Evolutionary conservation across 2,329 filamentous ascomycete genomes (phyloP).

Genomic region (Neopestalotiopsis clavispora): DNA sequence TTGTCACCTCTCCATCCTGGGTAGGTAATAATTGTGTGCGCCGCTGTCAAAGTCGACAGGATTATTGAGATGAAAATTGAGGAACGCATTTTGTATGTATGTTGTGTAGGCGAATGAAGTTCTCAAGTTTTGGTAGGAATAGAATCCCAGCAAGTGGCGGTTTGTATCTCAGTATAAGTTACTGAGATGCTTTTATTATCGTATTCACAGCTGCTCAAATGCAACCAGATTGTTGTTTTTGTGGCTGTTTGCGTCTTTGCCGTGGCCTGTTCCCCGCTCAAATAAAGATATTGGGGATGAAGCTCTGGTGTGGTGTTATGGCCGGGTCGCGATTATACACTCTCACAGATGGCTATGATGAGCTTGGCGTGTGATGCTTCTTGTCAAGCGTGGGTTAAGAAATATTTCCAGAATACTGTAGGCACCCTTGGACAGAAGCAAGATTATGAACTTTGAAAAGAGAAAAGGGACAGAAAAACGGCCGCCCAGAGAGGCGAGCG

Average conservation of each 20-base stretch:
- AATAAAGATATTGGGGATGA: neutral
- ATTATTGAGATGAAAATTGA: constrained; percentile 50
- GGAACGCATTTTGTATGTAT: constrained; percentile 47
- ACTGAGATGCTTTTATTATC: neutral
- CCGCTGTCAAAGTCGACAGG: constrained; percentile 56
- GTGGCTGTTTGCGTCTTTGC: neutral
- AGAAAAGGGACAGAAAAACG: constrained; percentile 15
- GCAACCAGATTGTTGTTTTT: neutral
- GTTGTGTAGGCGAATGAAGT: constrained; percentile 18
- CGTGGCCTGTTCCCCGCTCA: neutral
- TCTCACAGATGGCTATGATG: neutral
- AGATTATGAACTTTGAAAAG: neutral
- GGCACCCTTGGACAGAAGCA: neutral
- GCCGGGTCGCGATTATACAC: neutral
- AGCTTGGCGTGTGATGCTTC: neutral
- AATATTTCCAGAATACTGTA: neutral
- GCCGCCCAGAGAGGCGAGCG: constrained; percentile 13
- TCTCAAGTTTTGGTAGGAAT: neutral
- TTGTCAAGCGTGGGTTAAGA: neutral
- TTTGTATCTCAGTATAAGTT: neutral
- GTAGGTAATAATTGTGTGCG: constrained; percentile 86
- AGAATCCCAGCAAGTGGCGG: neutral
- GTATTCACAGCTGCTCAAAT: neutral
- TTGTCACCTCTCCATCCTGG: constrained; percentile 89
- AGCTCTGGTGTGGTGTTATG: neutral